Evolutionary conservation across 495 filamentous ascomycete species (phyloP), one percentile per base, ranked within the genome.

Genomic region (Parmelia sp.): DNA sequence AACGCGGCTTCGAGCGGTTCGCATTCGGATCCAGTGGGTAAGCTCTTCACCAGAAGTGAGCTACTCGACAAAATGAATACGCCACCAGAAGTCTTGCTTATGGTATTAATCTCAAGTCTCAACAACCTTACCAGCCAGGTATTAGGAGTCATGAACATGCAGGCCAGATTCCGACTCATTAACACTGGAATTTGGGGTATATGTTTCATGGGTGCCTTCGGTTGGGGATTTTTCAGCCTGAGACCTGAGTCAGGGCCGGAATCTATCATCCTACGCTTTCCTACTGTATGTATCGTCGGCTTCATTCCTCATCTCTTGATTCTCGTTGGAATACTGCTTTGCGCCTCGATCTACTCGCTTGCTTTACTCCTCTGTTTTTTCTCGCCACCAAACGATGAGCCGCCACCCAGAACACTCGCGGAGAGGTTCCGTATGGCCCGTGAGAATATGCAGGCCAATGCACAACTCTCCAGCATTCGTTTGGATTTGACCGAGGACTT

Each of bases 261-360:
- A 58, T 70, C 73, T 4, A 75, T 83, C 9, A 76, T 88, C 10
- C 81, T 96, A 19, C 83, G 88, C 62, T 96, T 93, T 66, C 94
- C 94, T 23, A 97, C 92, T 0, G 92, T 97, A 39, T 96, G 90
- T 73, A 90, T 97, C 56, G 86, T 98, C 49, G 92, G 93, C 1
- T 96, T 97, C 70, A 89, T 97, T 51, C 94, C 94, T 0, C 95
- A 98, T 71, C 74, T 97, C 2, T 77, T 96, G 21, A 88, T 97
- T 29, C 72, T 97, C 4, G 66, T 80, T 4, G 95, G 93, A 0
- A 96, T 96, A 42, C 57, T 84, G 21, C 74, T 85, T 17, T 97
- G 94, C 71, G 78, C 78, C 4, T 62, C 73, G 11, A 92, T 98
- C 39, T 98, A 97, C 70, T 73, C 70, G 1, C 64, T 96, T 8